Percentiles rank a stretch among this genome's conserved stretches.
Evolutionary conservation across 225 moss, liverwort and hornwort genomes (phyloP).

Genomic region (Physcomitrium patens): DNA sequence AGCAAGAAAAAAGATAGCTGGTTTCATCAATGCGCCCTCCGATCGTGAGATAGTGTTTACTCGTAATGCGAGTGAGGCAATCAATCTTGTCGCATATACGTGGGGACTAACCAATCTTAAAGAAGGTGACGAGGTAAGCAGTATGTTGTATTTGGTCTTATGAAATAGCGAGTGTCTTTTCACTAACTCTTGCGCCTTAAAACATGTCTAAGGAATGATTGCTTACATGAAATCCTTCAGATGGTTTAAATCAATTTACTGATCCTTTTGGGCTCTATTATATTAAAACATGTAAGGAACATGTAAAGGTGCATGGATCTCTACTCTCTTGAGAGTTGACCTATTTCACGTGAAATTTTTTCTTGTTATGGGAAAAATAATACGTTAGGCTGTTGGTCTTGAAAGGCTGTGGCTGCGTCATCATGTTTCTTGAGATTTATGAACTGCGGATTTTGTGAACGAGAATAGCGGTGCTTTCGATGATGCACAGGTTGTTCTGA

Average conservation of each 20-base stretch:
- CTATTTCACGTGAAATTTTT: no score
- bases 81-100: conserved; percentile 86
- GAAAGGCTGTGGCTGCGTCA: no score
- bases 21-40: conserved; percentile 81
- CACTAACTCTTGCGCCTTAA: neutral
- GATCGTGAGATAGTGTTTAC: conserved; percentile 85
- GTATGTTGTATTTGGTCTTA: neutral
- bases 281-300: no score
- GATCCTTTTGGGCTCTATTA: no score
- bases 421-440: neutral
- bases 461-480: conserved; percentile 4
- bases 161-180: neutral
- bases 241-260: no score
- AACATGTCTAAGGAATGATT: neutral
- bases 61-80: conserved; percentile 92
- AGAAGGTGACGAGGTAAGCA: conserved; percentile 83
- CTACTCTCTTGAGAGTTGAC: no score
- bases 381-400: no score
- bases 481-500: conserved; percentile 64
- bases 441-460: neutral
- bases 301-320: no score
- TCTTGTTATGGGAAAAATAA: no score
- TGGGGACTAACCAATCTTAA: conserved; percentile 78
- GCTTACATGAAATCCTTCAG: no score
- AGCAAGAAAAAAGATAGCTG: conserved; percentile 75